A percentile compares a stretch with the other conserved stretches of the same genome.
phyloP scores from a whole-genome alignment of 2,329 filamentous ascomycete genomes.

The Trichothecium roseum region DNA sequence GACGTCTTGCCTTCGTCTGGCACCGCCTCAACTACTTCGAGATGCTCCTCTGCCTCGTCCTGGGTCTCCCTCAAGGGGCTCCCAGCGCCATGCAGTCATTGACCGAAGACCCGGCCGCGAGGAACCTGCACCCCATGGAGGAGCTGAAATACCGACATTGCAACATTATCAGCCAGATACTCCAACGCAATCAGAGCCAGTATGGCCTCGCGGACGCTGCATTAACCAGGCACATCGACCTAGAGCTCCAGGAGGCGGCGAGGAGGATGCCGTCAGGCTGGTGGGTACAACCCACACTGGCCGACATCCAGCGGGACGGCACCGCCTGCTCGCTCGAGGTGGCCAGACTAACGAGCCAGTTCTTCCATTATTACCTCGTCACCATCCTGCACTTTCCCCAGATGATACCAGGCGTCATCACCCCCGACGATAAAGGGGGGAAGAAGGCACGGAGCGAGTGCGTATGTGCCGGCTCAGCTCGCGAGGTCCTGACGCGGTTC shows the following conservation, averaged over 20 bases:
- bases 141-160: too few relatives aligned
- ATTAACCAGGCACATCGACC: too few relatives aligned
- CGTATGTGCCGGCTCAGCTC: constrained; percentile 29
- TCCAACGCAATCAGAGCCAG: too few relatives aligned
- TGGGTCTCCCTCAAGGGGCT: constrained; percentile 30
- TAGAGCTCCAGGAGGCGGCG: too few relatives aligned
- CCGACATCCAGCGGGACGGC: neutral
- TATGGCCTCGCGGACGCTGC: too few relatives aligned
- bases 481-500: constrained; percentile 35
- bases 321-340: constrained; percentile 1
- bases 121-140: too few relatives aligned
- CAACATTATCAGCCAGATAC: too few relatives aligned
- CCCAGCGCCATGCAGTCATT: too few relatives aligned
- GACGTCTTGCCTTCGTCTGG: constrained; percentile 26
- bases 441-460: constrained; percentile 32
- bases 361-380: constrained; percentile 35
- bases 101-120: too few relatives aligned
- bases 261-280: constrained; percentile 17
- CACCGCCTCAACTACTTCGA: constrained; percentile 33
- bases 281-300: constrained; percentile 27
- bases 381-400: constrained; percentile 40
- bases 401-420: constrained; percentile 30
- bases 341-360: constrained; percentile 27
- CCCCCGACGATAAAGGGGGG: constrained; percentile 19
- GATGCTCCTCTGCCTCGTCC: constrained; percentile 34